These are phyloP conservation scores for Panicum miliaceum DNA, from an alignment of 176 grass and related monocot genomes.

Conservation along the genomic window DNA sequence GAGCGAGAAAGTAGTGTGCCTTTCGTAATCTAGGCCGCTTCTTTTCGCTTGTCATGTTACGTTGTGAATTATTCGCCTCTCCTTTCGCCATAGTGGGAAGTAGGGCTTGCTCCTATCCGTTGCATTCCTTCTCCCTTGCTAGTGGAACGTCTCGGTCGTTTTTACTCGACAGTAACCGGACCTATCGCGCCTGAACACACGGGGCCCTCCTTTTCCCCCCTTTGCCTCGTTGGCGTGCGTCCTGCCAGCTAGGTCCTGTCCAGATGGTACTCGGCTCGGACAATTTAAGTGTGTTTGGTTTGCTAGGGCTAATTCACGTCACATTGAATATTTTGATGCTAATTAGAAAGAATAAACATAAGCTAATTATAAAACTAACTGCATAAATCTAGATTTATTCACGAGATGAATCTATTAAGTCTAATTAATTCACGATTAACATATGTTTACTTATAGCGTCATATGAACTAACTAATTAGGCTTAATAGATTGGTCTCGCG, in stretches of 20 bases:
- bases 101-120: not conserved
- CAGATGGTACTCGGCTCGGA: too few species aligned
- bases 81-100: not conserved
- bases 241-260: not conserved
- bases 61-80: constrained; percentile 8
- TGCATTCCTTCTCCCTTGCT: not conserved
- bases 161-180: not conserved
- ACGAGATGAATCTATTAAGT: too few species aligned
- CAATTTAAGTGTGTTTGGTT: too few species aligned
- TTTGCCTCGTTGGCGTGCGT: not conserved
- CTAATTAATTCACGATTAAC: too few species aligned
- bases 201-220: not conserved
- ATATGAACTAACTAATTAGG: too few species aligned
- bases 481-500: too few species aligned
- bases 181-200: not conserved
- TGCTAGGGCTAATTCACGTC: too few species aligned
- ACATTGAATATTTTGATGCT: too few species aligned
- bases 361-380: too few species aligned
- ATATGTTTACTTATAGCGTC: too few species aligned
- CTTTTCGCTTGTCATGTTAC: constrained; percentile 16
- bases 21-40: not conserved
- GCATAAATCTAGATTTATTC: too few species aligned
- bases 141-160: constrained; percentile 10
- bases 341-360: too few species aligned
- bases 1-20: not conserved